Percentiles rank a stretch among this genome's conserved stretches.
Conservation (phyloP, 1,284 basidiomycete species). For the Ceratobasidium sp. region DNA sequence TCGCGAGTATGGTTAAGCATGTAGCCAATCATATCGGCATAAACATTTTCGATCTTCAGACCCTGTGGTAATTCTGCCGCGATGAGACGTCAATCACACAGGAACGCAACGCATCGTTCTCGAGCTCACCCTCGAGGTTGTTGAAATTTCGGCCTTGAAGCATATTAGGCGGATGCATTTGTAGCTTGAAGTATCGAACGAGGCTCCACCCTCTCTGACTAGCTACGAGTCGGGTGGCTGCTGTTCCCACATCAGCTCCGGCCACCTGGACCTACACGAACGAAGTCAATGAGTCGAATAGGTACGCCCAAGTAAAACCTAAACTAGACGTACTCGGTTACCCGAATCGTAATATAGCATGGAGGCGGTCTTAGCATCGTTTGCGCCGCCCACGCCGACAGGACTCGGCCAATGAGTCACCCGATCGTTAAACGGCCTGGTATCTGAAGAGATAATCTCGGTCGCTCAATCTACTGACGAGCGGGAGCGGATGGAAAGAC, state of each 20-base stretch:
- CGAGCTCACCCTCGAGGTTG: neutral
- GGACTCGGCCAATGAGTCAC: conserved; percentile 27
- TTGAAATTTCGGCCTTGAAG: neutral
- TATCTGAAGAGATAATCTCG: neutral
- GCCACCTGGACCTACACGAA: neutral
- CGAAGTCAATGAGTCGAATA: no score
- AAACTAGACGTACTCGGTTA: neutral
- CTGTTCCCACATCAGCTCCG: neutral
- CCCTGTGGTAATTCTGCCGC: neutral
- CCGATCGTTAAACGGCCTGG: neutral
- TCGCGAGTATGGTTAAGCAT: conserved; percentile 25
- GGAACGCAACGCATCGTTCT: no score
- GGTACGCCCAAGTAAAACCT: no score
- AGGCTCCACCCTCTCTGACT: neutral
- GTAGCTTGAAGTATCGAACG: conserved; percentile 23
- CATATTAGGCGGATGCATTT: conserved; percentile 23
- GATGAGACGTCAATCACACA: neutral
- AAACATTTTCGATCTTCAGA: conserved; percentile 1
- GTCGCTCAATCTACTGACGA: no score
- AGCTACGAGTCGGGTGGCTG: neutral
- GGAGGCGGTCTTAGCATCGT: conserved; percentile 32
- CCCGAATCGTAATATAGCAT: conserved; percentile 32
- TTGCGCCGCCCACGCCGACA: neutral
- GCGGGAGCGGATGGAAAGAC: neutral
- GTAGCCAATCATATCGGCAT: conserved; percentile 6